Percentiles rank a stretch among this genome's conserved stretches.
Conservation (phyloP, 2,329 filamentous ascomycete species). For the Xylaria hypoxylon region DNA sequence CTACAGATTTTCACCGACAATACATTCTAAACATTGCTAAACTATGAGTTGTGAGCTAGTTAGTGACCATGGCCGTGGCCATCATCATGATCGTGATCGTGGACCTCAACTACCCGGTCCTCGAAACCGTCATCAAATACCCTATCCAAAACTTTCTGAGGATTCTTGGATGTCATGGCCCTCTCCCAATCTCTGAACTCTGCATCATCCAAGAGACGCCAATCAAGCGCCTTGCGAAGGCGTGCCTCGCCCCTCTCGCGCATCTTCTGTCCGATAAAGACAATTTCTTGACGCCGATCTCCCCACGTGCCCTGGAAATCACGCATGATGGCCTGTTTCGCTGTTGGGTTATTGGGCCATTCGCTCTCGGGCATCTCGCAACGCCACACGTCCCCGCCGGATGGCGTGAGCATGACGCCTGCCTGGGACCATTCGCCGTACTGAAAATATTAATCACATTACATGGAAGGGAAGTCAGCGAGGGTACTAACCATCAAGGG, state of each 20-base stretch:
- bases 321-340: conserved; percentile 61
- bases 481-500: conserved; percentile 56
- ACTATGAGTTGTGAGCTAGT: background rate
- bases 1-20: background rate
- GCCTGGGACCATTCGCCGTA: conserved; percentile 73
- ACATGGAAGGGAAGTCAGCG: background rate
- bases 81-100: conserved; percentile 46
- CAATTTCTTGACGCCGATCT: conserved; percentile 76
- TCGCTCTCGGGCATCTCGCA: conserved; percentile 66
- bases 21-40: background rate
- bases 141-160: conserved; percentile 42
- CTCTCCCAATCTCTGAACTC: conserved; percentile 62
- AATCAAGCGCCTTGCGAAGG: conserved; percentile 66
- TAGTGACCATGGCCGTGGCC: conserved; percentile 3
- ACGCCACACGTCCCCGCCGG: conserved; percentile 68
- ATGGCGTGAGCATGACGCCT: conserved; percentile 71
- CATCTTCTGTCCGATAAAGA: conserved; percentile 77
- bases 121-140: conserved; percentile 51
- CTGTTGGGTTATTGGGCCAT: conserved; percentile 61
- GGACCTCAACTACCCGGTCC: conserved; percentile 50
- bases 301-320: conserved; percentile 72
- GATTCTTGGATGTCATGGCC: conserved; percentile 44
- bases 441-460: conserved; percentile 41
- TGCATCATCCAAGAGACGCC: conserved; percentile 69
- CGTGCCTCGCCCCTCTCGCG: conserved; percentile 56